A percentile compares a stretch with the other conserved stretches of the same genome.
These are phyloP conservation scores for Lepraria neglecta DNA, from an alignment of 495 filamentous ascomycete genomes.

Conservation along the genomic window DNA sequence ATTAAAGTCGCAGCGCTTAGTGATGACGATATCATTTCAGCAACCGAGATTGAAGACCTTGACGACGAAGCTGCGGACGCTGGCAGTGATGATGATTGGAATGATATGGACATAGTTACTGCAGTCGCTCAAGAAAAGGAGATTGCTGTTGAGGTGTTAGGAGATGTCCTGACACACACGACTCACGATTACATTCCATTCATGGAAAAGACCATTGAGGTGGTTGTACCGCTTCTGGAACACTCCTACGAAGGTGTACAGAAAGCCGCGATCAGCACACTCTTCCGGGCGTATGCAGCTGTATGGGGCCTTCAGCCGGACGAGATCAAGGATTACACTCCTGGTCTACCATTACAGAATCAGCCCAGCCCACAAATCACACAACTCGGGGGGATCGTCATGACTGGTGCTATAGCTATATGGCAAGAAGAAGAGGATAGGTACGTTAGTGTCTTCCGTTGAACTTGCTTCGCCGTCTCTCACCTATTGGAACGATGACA, in stretches of 20 bases:
- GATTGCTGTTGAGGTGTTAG: slow-evolving; percentile 89
- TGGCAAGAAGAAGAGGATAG: slow-evolving; percentile 89
- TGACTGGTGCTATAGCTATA: slow-evolving; percentile 72
- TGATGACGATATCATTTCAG: slow-evolving; percentile 48
- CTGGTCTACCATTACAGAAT: slow-evolving; percentile 76
- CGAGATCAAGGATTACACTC: slow-evolving; percentile 74
- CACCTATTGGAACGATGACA: slow-evolving; percentile 65
- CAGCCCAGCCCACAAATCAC: slow-evolving; percentile 67
- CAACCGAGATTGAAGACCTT: slow-evolving; percentile 55
- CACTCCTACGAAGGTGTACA: slow-evolving; percentile 91
- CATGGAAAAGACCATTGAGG: slow-evolving; percentile 83
- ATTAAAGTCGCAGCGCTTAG: slow-evolving; percentile 63
- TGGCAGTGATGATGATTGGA: slow-evolving; percentile 59
- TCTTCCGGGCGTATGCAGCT: slow-evolving; percentile 90
- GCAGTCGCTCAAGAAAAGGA: slow-evolving; percentile 93
- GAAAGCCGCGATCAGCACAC: slow-evolving; percentile 79
- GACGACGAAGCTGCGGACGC: slow-evolving; percentile 33
- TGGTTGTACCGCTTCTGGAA: slow-evolving; percentile 69
- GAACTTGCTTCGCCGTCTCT: slow-evolving; percentile 22
- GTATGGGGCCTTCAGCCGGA: slow-evolving; percentile 84
- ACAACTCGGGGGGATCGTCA: slow-evolving; percentile 83
- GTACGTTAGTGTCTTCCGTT: slow-evolving; percentile 50
- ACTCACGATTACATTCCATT: slow-evolving; percentile 73
- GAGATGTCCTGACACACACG: slow-evolving; percentile 83
- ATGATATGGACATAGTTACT: slow-evolving; percentile 73